A percentile compares a stretch with the other conserved stretches of the same genome.
Conservation (phyloP, 495 filamentous ascomycete genomes). For the Penicillium canariense region DNA sequence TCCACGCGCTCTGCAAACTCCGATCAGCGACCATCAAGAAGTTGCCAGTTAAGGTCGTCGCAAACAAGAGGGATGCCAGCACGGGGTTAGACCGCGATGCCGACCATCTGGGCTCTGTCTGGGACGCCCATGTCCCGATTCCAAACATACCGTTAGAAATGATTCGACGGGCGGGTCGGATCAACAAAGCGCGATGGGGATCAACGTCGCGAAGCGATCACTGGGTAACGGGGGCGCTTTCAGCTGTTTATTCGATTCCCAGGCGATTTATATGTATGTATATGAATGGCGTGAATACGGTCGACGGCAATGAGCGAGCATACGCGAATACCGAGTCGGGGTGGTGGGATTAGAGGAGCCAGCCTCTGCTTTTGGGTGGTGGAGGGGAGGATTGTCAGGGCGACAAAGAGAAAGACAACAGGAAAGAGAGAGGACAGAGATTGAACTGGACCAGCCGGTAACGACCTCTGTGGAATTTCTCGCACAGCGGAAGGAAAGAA, state of each 20-base stretch:
- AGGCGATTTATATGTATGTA: slow-evolving; percentile 5
- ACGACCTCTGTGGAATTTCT: slow-evolving; percentile 37
- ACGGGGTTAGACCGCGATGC: background rate
- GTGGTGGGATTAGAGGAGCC: slow-evolving; percentile 34
- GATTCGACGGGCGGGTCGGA: slow-evolving; percentile 2
- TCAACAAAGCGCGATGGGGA: slow-evolving; percentile 1
- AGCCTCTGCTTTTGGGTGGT: slow-evolving; percentile 28
- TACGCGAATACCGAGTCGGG: slow-evolving; percentile 15
- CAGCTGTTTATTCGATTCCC: background rate
- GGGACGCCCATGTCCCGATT: background rate
- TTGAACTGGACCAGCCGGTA: slow-evolving; percentile 45
- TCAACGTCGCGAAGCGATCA: slow-evolving; percentile 2
- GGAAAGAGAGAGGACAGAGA: slow-evolving; percentile 35
- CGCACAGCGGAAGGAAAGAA: slow-evolving; percentile 44
- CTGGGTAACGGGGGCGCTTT: background rate
- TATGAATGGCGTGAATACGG: background rate
- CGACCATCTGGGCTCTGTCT: background rate
- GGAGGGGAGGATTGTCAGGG: background rate
- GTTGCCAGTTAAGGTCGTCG: slow-evolving; percentile 10
- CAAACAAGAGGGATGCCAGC: slow-evolving; percentile 16
- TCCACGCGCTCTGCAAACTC: slow-evolving; percentile 9
- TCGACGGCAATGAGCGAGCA: slow-evolving; percentile 17
- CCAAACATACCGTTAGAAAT: slow-evolving; percentile 5
- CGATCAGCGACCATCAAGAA: slow-evolving; percentile 22
- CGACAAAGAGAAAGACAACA: slow-evolving; percentile 16